Evolutionary conservation across 352 stramenopile species (phyloP), one percentile per base, ranked within the genome.

Genomic region (Phytophthora chlamydospora): DNA sequence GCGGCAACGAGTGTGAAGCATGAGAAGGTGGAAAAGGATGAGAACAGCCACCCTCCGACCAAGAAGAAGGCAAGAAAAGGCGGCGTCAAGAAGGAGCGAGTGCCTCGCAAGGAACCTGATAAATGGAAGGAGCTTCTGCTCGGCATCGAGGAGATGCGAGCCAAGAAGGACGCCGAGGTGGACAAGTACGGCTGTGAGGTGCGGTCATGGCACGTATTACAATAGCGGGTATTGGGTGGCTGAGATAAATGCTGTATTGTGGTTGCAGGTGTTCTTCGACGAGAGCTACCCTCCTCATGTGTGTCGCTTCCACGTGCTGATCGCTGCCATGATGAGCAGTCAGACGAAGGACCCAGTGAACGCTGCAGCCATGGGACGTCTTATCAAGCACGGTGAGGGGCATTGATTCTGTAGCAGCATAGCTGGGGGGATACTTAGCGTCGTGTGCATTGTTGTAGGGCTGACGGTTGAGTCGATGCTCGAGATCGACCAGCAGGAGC

Each of bases 271-370:
- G 16, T 80, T 88, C 50, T 78, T 69, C 24, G 67, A 81, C 27
- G 48, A 67, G 35, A 62, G 46, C 27, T 79, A 73, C 19, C 62
- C 61, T 2, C 69, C 75, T 9, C 76, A 89, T 42, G 59, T 85
- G 17, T 53, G 67, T 44, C 83, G 93, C 36, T 99, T 98, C 68
- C 95, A 98, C 71, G 85, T 97, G 35, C 73, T 99, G 8, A 91
- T 98, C 24, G 85, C 93, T n/a, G 85, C 98, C 11, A 98, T 99
- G 95, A 77, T 99, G 39, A 98, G 90, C 44, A 97, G 85, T 65
- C 97, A 99, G 73, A 99, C 96, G 0, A 99, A 99, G 68, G 97
- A 99, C 75, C 90, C 90, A 1, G 80, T 98, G 14, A 93, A 86
- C 31, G 80, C 83, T 16, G 84, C 82, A 46, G 88, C 80, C 34